Conservation (phyloP, 306 rosid species). For the Abrus precatorius region DNA sequence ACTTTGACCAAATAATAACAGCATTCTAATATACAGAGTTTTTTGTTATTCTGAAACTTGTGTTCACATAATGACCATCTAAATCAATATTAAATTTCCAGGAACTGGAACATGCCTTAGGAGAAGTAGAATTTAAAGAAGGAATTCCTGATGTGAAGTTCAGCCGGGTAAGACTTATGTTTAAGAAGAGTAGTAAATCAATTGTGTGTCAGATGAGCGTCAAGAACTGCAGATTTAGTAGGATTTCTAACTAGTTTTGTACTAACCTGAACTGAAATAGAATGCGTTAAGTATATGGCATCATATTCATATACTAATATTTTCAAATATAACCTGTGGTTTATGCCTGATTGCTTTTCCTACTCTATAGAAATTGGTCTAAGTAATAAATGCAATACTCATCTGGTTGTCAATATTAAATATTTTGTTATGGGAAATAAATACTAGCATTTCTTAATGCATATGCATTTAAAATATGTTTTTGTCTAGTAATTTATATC, state of each 20-base stretch:
- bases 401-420: slow-evolving; percentile 23
- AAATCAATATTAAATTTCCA: slow-evolving; percentile 54
- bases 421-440: neutral
- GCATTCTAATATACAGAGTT: slow-evolving; percentile 18
- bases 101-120: slow-evolving; percentile 93
- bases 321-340: slow-evolving; percentile 19
- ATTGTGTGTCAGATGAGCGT: slow-evolving; percentile 16
- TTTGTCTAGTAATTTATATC: slow-evolving; percentile 23
- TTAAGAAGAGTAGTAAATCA: slow-evolving; percentile 38
- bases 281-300: slow-evolving; percentile 4
- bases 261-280: slow-evolving; percentile 16
- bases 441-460: slow-evolving; percentile 1
- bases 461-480: neutral
- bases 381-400: neutral
- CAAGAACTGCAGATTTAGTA: slow-evolving; percentile 12
- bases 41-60: slow-evolving; percentile 34
- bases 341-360: neutral
- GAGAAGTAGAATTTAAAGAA: slow-evolving; percentile 84
- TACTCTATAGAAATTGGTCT: slow-evolving; percentile 20
- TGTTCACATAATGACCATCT: slow-evolving; percentile 34
- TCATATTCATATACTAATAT: slow-evolving; percentile 5
- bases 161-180: slow-evolving; percentile 80
- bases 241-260: slow-evolving; percentile 22
- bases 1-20: slow-evolving; percentile 21
- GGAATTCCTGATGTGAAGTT: slow-evolving; percentile 96